Evolutionary conservation across 176 grass and related monocot species (phyloP).

Genomic region (Alloteropsis semialata): DNA sequence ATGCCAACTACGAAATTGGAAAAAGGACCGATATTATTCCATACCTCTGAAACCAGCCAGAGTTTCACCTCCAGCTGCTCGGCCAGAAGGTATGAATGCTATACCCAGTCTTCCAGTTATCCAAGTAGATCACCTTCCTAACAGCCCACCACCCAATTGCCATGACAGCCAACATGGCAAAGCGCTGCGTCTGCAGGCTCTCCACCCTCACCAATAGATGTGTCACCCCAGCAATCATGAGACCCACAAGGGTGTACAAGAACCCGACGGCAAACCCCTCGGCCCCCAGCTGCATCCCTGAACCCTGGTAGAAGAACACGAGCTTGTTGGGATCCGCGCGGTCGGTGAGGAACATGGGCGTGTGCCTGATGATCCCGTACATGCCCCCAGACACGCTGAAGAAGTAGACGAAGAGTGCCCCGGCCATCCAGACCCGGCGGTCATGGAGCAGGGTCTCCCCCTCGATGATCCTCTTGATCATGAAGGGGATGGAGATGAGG

Average conservation of each 20-base stretch:
- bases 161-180: slow-evolving; percentile 69
- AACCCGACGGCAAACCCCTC: slow-evolving; percentile 89
- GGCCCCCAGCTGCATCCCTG: slow-evolving; percentile 81
- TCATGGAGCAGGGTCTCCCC: slow-evolving; percentile 88
- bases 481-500: slow-evolving; percentile 62
- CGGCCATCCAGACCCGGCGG: slow-evolving; percentile 64
- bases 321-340: slow-evolving; percentile 70
- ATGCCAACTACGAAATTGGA: background rate
- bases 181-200: slow-evolving; percentile 56
- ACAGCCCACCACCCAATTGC: slow-evolving; percentile 74
- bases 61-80: slow-evolving; percentile 75
- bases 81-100: slow-evolving; percentile 95
- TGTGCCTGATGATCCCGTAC: slow-evolving; percentile 88
- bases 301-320: slow-evolving; percentile 92
- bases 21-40: background rate
- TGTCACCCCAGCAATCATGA: slow-evolving; percentile 72
- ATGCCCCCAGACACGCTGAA: slow-evolving; percentile 94
- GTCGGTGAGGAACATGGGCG: slow-evolving; percentile 76
- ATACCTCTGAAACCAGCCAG: slow-evolving; percentile 34
- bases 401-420: slow-evolving; percentile 80
- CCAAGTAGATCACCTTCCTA: slow-evolving; percentile 78
- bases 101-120: slow-evolving; percentile 99
- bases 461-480: slow-evolving; percentile 63
- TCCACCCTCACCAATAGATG: slow-evolving; percentile 64
- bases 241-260: slow-evolving; percentile 78